Base-by-base conservation (phyloP, 768 basidiomycete species). In the Suillus occidentalis region DNA sequence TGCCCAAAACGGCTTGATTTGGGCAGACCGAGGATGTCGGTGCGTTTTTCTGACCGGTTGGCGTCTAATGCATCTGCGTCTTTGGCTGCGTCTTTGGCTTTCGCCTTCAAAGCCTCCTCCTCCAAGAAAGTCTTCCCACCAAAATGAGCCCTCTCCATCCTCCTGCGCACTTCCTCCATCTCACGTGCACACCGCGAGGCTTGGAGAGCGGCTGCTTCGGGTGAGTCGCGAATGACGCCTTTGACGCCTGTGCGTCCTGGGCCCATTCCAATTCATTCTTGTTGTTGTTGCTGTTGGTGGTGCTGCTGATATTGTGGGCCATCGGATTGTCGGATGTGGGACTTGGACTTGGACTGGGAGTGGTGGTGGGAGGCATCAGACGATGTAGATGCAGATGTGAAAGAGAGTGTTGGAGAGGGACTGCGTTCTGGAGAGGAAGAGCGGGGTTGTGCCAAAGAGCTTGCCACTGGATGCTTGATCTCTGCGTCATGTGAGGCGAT, bases 221-320 rank as follows among this genome's bases (percentile, higher is more conserved):
- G 81, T 37, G 86, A 83, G 76, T 95, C 93, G 34, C 92, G 85
- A 63, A 95, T 91, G 65, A 95, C 93, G 31, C 93, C 92, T 69
- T 95, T 95, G 56, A 94, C 93, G 25, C 93, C 93, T 6, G 93
- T 95, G 34, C 93, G 82, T 5, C 92, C 92, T 12, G 90, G 90
- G 5, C 89, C 91, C 89, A 94, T 90, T 10, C 93, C 91, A 58
- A 94, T 92, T 14, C 88, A 87, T 62, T 89, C 86, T 57, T 79
- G 75, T 8, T 62, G 66, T 31, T 31, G 31, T 4, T 31, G 31
- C 2, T 31, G 31, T 4, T 31, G 31, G 2, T 31, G 31, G 4
- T 31, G 31, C 4, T 31, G 31, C 28, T 28, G 28, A 28, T 28
- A 28, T 28, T 28, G 31, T 31, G 4, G 2, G 31, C 31, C 28